phyloP scores from a whole-genome alignment of 257 asterid species.

The Ajuga chamaepitys region DNA sequence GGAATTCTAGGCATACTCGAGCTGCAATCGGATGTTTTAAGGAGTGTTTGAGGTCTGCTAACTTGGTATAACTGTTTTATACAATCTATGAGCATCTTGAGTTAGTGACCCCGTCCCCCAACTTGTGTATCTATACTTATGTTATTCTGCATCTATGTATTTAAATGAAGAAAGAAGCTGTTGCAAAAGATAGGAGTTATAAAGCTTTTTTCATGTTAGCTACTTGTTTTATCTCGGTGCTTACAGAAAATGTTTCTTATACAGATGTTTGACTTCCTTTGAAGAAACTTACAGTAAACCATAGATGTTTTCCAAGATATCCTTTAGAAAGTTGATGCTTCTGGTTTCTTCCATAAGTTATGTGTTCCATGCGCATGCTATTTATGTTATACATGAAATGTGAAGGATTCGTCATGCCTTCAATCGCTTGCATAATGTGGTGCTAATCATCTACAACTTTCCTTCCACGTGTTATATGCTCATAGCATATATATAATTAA shows the following conservation, averaged over 20 bases:
- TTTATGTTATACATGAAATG: neutral
- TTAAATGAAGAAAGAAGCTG: neutral
- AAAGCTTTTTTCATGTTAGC: neutral
- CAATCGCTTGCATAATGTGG: slow-evolving; percentile 4
- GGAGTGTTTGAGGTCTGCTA: slow-evolving; percentile 86
- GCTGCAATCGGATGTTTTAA: slow-evolving; percentile 82
- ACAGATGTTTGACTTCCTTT: neutral
- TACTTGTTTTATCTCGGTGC: slow-evolving; percentile 7
- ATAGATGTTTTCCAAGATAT: neutral
- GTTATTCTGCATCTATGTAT: neutral
- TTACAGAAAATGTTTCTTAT: neutral
- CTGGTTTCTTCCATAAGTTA: neutral
- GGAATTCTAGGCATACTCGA: slow-evolving; percentile 82
- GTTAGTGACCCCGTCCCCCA: neutral
- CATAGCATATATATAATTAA: neutral
- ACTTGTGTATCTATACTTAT: neutral
- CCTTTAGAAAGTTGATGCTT: slow-evolving; percentile 9
- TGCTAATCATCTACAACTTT: neutral
- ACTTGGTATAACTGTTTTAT: slow-evolving; percentile 16
- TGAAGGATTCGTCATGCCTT: neutral
- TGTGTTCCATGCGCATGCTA: neutral
- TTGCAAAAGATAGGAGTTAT: neutral
- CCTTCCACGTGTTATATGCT: neutral
- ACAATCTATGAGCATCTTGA: slow-evolving; percentile 5
- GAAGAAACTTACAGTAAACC: neutral